Conservation (phyloP, 2,329 filamentous ascomycete genomes). For the Penicillium sp. region DNA sequence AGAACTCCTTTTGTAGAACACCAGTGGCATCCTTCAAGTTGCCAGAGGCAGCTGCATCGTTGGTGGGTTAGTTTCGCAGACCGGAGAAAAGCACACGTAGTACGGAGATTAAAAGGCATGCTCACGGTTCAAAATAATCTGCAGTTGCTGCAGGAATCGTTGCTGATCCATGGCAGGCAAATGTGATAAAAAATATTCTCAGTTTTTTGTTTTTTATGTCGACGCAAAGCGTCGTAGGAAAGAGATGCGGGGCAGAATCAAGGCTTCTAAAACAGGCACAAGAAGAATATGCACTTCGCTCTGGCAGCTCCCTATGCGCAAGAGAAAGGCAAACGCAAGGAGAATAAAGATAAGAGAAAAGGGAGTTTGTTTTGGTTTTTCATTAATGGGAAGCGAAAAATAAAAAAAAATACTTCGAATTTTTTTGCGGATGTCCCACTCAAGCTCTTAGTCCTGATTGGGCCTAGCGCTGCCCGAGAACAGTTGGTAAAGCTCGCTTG, state of each 20-base stretch:
- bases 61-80: conserved; percentile 6
- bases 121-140: conserved; percentile 83
- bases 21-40: conserved; percentile 86
- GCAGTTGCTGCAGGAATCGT: conserved; percentile 79
- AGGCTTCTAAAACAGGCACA: background rate
- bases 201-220: background rate
- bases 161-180: conserved; percentile 66
- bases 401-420: conserved; percentile 11
- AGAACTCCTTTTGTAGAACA: conserved; percentile 89
- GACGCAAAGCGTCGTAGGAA: conserved; percentile 11
- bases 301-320: background rate
- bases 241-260: conserved; percentile 8
- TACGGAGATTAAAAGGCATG: conserved; percentile 23
- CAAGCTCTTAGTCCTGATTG: background rate
- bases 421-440: conserved; percentile 9
- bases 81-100: too few relatives aligned
- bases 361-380: background rate
- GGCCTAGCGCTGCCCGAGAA: background rate
- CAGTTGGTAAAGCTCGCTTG: background rate
- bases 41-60: conserved; percentile 70
- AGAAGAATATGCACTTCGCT: background rate
- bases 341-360: background rate
- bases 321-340: conserved; percentile 3
- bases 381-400: background rate
- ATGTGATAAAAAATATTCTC: background rate